Conservation (phyloP, 129 eudicot genomes). For the Ambrosia trifida region DNA sequence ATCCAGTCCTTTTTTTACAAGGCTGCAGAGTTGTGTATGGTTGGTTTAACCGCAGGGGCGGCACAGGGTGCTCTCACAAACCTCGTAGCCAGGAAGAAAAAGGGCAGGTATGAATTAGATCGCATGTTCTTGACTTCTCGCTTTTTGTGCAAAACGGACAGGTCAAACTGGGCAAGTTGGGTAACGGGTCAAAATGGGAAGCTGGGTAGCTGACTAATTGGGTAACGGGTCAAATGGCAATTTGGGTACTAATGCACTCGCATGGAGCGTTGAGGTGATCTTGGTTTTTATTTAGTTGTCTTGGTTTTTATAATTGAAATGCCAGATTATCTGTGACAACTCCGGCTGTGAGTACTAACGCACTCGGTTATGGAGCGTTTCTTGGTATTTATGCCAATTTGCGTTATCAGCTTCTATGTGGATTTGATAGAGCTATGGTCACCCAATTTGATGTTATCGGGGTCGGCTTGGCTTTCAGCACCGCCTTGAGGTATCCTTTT, state of each 20-base stretch:
- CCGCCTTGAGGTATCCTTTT: slow-evolving; percentile 70
- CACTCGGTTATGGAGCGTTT: slow-evolving; percentile 96
- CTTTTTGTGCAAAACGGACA: neutral
- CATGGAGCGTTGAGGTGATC: neutral
- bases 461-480: slow-evolving; percentile 71
- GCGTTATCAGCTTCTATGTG: slow-evolving; percentile 83
- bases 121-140: neutral
- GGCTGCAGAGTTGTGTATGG: slow-evolving; percentile 92
- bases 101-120: slow-evolving; percentile 58
- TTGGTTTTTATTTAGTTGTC: neutral
- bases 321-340: slow-evolving; percentile 74
- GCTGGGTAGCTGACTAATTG: neutral
- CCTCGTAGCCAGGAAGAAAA: slow-evolving; percentile 64
- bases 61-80: slow-evolving; percentile 80
- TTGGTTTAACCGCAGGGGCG: slow-evolving; percentile 89
- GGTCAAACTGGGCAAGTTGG: neutral
- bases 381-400: slow-evolving; percentile 86
- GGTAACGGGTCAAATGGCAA: neutral
- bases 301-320: neutral
- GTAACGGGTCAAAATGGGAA: neutral
- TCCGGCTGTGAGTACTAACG: slow-evolving; percentile 80
- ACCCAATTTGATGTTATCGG: slow-evolving; percentile 88
- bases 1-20: slow-evolving; percentile 83
- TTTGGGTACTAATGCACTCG: too few species aligned
- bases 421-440: slow-evolving; percentile 74